Conservation (phyloP, 371 early-diverging fungal genomes). For the Mucor velutinosus region DNA sequence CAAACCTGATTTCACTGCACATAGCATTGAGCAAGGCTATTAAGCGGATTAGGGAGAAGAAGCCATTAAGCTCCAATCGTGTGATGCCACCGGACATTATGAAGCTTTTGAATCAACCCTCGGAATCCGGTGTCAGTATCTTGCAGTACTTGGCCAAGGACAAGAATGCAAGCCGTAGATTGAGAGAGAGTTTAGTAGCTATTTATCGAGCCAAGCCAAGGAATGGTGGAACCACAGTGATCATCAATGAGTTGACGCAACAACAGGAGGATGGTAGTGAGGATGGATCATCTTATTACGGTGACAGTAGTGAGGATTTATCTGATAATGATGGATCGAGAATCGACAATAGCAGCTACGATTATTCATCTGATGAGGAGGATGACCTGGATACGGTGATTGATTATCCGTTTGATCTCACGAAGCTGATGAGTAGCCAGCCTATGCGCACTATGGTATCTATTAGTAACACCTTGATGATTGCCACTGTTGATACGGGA, state of each 20-base stretch:
- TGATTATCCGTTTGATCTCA: constrained; percentile 10
- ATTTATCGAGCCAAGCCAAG: neutral
- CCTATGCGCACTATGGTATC: constrained; percentile 1
- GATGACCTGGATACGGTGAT: neutral
- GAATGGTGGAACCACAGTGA: neutral
- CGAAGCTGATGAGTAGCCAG: neutral
- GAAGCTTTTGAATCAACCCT: neutral
- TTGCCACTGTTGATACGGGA: constrained; percentile 21
- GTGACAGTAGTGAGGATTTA: too few relatives aligned
- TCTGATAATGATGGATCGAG: too few relatives aligned
- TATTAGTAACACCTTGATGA: constrained; percentile 1
- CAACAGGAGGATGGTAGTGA: neutral
- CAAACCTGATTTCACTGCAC: too few relatives aligned
- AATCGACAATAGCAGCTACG: neutral
- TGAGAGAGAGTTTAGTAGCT: neutral
- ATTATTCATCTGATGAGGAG: neutral
- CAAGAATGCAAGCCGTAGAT: neutral
- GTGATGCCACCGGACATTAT: neutral
- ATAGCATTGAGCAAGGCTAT: neutral
- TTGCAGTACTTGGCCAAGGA: neutral
- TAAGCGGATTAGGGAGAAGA: neutral
- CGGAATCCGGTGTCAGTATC: neutral
- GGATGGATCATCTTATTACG: too few relatives aligned
- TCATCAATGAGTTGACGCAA: neutral
- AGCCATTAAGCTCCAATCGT: neutral